phyloP scores from a whole-genome alignment of 768 basidiomycete genomes.

The Mycena chlorophos region DNA sequence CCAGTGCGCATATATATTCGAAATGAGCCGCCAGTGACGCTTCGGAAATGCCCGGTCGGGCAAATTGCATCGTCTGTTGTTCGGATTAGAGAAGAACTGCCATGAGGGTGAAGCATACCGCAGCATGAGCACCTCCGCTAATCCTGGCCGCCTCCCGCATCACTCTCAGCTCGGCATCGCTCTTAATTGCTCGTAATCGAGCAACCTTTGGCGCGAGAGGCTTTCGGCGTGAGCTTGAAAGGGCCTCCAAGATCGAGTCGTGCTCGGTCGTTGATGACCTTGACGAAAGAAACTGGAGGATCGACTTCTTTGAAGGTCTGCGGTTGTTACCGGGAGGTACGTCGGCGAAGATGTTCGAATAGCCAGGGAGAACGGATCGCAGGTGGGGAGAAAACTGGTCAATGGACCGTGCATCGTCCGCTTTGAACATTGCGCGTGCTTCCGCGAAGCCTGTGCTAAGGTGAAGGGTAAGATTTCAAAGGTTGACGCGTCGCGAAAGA shows the following conservation, averaged over 20 bases:
- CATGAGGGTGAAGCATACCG: slow-evolving; percentile 46
- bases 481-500: background rate
- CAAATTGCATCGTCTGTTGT: slow-evolving; percentile 80
- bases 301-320: slow-evolving; percentile 46
- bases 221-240: slow-evolving; percentile 45
- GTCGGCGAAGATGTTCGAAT: slow-evolving; percentile 56
- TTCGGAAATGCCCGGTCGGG: slow-evolving; percentile 57
- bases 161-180: slow-evolving; percentile 66
- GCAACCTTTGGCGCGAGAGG: slow-evolving; percentile 72
- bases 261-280: slow-evolving; percentile 43
- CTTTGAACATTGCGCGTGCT: slow-evolving; percentile 66
- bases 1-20: slow-evolving; percentile 79
- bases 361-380: slow-evolving; percentile 50
- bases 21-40: slow-evolving; percentile 76
- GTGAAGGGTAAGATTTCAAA: slow-evolving; percentile 2
- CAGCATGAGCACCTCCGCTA: slow-evolving; percentile 81
- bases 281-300: slow-evolving; percentile 53
- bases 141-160: slow-evolving; percentile 88
- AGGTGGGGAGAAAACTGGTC: slow-evolving; percentile 58
- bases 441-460: slow-evolving; percentile 67
- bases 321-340: slow-evolving; percentile 30
- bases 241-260: slow-evolving; percentile 55
- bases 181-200: slow-evolving; percentile 76
- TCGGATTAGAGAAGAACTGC: background rate
- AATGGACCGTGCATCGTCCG: slow-evolving; percentile 70